A percentile compares a stretch with the other conserved stretches of the same genome.
Evolutionary conservation across 202 grass and related monocot species (phyloP).

Genomic region (Eragrostis tef): DNA sequence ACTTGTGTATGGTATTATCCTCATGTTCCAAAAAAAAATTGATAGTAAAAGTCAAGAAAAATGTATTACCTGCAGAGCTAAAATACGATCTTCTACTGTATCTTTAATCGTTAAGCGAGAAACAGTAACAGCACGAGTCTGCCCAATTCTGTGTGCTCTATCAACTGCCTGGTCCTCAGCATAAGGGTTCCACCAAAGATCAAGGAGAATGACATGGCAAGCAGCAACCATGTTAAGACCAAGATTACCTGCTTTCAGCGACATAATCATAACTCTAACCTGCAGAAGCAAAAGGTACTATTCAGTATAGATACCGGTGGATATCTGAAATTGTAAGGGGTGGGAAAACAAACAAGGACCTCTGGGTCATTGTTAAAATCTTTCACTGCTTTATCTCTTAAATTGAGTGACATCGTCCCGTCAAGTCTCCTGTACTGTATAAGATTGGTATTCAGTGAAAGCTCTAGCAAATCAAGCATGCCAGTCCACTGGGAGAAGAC

Average conservation of each 20-base stretch:
- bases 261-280: slow-evolving; percentile 99
- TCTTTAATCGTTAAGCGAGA: slow-evolving; percentile 79
- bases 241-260: slow-evolving; percentile 96
- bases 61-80: slow-evolving; percentile 82
- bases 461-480: slow-evolving; percentile 91
- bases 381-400: slow-evolving; percentile 82
- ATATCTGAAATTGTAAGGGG: slow-evolving; percentile 28
- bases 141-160: slow-evolving; percentile 91
- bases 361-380: slow-evolving; percentile 98
- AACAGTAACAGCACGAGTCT: slow-evolving; percentile 80
- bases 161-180: slow-evolving; percentile 98
- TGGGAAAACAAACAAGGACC: slow-evolving; percentile 50
- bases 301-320: slow-evolving; percentile 18
- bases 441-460: slow-evolving; percentile 75
- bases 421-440: slow-evolving; percentile 98
- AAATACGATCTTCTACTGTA: slow-evolving; percentile 91
- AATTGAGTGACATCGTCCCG: slow-evolving; percentile 86
- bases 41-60: neutral
- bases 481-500: slow-evolving; percentile 99
- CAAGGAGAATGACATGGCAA: slow-evolving; percentile 98
- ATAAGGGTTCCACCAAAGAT: slow-evolving; percentile 99
- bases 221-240: slow-evolving; percentile 97
- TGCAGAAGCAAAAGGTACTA: slow-evolving; percentile 43
- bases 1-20: neutral
- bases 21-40: slow-evolving; percentile 2